These are phyloP conservation scores for Pseudotsuga menziesii DNA, from an alignment of 75 land plant genomes.

Conservation along the genomic window DNA sequence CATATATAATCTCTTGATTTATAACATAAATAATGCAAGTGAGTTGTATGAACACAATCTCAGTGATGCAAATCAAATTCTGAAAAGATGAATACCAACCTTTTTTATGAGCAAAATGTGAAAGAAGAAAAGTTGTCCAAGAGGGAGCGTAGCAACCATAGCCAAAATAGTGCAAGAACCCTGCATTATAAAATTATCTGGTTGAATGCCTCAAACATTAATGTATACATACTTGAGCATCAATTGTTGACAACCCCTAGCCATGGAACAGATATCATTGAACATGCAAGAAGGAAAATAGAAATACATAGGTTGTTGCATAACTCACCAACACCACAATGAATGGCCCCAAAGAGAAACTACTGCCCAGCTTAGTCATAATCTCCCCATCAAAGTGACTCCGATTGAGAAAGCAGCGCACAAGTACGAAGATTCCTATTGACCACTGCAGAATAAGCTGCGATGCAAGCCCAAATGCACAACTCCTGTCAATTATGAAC, in stretches of 20 bases:
- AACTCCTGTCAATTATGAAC: constrained; percentile 33
- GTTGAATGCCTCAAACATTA: neutral
- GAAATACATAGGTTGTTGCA: neutral
- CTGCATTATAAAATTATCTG: constrained; percentile 29
- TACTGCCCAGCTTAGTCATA: constrained; percentile 79
- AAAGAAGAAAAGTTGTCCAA: constrained; percentile 93
- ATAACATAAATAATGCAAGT: neutral
- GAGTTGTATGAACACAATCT: neutral
- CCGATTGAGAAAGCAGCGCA: constrained; percentile 74
- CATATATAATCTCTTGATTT: neutral
- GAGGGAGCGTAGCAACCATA: constrained; percentile 86
- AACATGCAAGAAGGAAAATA: neutral
- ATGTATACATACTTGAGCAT: neutral
- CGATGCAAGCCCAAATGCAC: constrained; percentile 42
- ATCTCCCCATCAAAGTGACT: constrained; percentile 61
- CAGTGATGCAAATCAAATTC: neutral
- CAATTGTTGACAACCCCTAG: neutral
- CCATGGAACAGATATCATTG: neutral
- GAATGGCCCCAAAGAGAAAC: constrained; percentile 85
- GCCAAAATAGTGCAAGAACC: constrained; percentile 84
- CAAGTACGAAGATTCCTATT: constrained; percentile 75
- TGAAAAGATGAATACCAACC: constrained; percentile 35
- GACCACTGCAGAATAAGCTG: constrained; percentile 96
- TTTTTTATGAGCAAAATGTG: constrained; percentile 89
- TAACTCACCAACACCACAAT: constrained; percentile 80